Percentiles rank a stretch among this genome's conserved stretches.
Conservation (phyloP, 2,329 filamentous ascomycete species). For the Aspergillus ibericus region DNA sequence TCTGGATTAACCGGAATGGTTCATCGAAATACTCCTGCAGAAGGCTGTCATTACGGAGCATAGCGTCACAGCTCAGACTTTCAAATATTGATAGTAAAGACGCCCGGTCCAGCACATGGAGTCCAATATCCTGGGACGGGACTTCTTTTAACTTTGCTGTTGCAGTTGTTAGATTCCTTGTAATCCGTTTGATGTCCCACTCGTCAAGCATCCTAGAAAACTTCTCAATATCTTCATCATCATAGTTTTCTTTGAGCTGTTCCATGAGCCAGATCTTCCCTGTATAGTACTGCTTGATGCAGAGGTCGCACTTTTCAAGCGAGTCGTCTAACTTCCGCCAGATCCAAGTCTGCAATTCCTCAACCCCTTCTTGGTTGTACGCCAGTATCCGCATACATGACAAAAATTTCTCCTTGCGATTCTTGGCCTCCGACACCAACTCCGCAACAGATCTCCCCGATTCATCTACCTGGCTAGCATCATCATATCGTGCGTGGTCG, state of each 20-base stretch:
- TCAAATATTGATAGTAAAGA: slow-evolving; percentile 84
- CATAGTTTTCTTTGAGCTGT: slow-evolving; percentile 58
- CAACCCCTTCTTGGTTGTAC: slow-evolving; percentile 61
- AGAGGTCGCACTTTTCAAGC: slow-evolving; percentile 66
- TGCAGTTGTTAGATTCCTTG: slow-evolving; percentile 59
- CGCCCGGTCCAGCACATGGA: slow-evolving; percentile 54
- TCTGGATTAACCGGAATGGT: slow-evolving; percentile 78
- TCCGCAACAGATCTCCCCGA: slow-evolving; percentile 37
- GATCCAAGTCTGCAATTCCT: slow-evolving; percentile 62
- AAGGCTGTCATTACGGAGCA: slow-evolving; percentile 60
- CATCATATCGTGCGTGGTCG: slow-evolving; percentile 65
- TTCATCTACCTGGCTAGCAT: slow-evolving; percentile 52
- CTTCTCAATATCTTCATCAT: slow-evolving; percentile 48
- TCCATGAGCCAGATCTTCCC: slow-evolving; percentile 64
- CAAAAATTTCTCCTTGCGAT: slow-evolving; percentile 63
- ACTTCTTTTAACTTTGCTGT: slow-evolving; percentile 54
- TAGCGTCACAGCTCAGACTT: slow-evolving; percentile 78
- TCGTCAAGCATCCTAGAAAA: slow-evolving; percentile 60
- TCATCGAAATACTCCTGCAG: slow-evolving; percentile 68
- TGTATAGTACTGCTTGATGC: slow-evolving; percentile 73
- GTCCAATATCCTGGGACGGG: slow-evolving; percentile 52
- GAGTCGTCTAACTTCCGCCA: slow-evolving; percentile 57
- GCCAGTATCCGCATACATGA: slow-evolving; percentile 69
- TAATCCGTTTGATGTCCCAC: slow-evolving; percentile 63
- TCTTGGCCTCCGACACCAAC: slow-evolving; percentile 56